These are phyloP conservation scores for Pseudonitzschia multistriata DNA, from an alignment of 108 stramenopile species.

Conservation along the genomic window DNA sequence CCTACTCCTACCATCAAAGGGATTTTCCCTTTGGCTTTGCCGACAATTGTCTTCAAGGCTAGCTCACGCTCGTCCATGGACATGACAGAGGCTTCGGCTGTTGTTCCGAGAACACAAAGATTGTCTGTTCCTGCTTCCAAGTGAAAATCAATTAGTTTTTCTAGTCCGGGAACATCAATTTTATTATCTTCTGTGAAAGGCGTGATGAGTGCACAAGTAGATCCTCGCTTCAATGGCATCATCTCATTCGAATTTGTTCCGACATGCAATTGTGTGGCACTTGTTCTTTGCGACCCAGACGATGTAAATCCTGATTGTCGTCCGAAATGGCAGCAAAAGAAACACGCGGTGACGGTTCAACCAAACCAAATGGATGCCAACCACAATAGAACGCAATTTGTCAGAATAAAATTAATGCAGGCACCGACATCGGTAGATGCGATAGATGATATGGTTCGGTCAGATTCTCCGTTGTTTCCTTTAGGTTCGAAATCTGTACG, in stretches of 20 bases:
- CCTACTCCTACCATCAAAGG: slow-evolving; percentile 81
- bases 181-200: slow-evolving; percentile 72
- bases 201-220: slow-evolving; percentile 85
- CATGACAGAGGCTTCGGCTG: slow-evolving; percentile 89
- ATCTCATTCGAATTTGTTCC: slow-evolving; percentile 31
- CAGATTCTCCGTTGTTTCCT: not conserved
- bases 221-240: slow-evolving; percentile 61
- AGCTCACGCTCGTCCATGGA: slow-evolving; percentile 70
- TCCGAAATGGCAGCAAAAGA: not conserved
- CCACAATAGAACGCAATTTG: too few relatives aligned
- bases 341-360: not conserved
- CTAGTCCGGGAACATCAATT: slow-evolving; percentile 70
- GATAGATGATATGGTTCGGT: not conserved
- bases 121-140: slow-evolving; percentile 79
- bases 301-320: slow-evolving; percentile 1
- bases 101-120: slow-evolving; percentile 88
- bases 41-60: slow-evolving; percentile 69
- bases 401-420: not conserved
- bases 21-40: slow-evolving; percentile 75
- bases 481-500: not conserved
- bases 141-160: slow-evolving; percentile 74
- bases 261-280: not conserved
- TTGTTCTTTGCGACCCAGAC: not conserved
- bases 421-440: not conserved
- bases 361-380: not conserved